Base-by-base conservation (phyloP, 2,329 filamentous ascomycete species). In the Elsinoe australis region DNA sequence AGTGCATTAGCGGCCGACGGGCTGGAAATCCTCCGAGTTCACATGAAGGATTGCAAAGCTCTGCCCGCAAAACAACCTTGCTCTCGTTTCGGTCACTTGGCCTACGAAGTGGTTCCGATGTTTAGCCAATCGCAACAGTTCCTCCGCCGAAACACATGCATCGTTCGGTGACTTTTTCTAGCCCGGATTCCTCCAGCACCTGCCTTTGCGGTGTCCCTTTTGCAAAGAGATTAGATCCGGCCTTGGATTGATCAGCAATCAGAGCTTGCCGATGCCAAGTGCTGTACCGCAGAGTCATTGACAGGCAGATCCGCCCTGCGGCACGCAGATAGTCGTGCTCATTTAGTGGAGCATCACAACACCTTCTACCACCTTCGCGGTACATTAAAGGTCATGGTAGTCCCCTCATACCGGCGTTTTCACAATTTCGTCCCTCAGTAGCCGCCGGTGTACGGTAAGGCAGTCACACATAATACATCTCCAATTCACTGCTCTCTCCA, bases 91-190 rank as follows among this genome's bases (percentile, higher is more conserved):
- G 22, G 10, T n/a, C 21, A 14, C 21, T 44, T 44, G 24, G 39
- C 39, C 39, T 31, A 44, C 39, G 39, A 44, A 28, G 15, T 14
- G 24, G 15, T 10, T 31, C 39, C 24, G 26, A 31, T 44, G 24
- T 44, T 31, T 31, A 44, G 26, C 39, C 39, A 44, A 44, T 44
- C 9, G 31, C 19, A 26, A 15, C 19, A 8, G 35, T 39, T 24
- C 35, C 14, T 22, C 35, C 35, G 18, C 22, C 14, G 14, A 14
- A n/a, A 44, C 21, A 28, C 28, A 17, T n/a, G 10, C 28, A 17
- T n/a, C n/a, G 22, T 31, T 44, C 39, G 39, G 39, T 44, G 26
- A 44, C 39, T 44, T 44, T 44, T 44, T 31, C 22, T 28, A 8
- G n/a, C 17, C 15, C 38, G 21, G 7, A 29, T 42, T 15, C 10